phyloP scores from a whole-genome alignment of 192 early-diverging fungal genomes.

The Gryganskiella cystojenkinii region DNA sequence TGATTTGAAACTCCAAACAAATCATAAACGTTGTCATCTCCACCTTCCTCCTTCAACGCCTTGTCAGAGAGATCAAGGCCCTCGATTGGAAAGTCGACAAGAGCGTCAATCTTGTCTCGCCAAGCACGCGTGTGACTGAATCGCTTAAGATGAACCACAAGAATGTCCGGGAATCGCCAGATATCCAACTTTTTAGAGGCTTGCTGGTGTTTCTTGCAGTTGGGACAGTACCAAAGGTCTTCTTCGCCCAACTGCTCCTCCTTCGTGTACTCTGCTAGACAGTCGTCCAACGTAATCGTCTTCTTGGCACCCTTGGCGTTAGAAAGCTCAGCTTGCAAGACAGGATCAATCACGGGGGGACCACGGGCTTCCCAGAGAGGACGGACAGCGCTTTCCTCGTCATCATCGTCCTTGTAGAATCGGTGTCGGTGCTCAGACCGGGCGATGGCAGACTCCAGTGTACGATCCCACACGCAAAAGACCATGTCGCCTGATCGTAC shows the following conservation, averaged over 20 bases:
- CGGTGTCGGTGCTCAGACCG: not conserved
- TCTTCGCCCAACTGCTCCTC: conserved; percentile 91
- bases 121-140: conserved; percentile 94
- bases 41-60: conserved; percentile 23
- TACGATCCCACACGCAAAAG: conserved; percentile 28
- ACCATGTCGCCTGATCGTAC: conserved; percentile 37
- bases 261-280: conserved; percentile 86
- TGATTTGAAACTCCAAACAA: conserved; percentile 90
- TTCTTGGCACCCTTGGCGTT: conserved; percentile 52
- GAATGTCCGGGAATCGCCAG: conserved; percentile 83
- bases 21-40: conserved; percentile 70
- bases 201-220: conserved; percentile 71
- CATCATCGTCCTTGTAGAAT: conserved; percentile 15
- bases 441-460: conserved; percentile 13
- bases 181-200: conserved; percentile 82
- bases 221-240: conserved; percentile 91
- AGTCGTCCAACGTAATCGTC: conserved; percentile 73
- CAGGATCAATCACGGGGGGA: conserved; percentile 19
- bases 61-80: conserved; percentile 64
- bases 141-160: conserved; percentile 94
- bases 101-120: conserved; percentile 89
- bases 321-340: conserved; percentile 16
- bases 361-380: conserved; percentile 38
- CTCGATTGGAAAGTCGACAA: conserved; percentile 84
- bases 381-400: not conserved